A percentile compares a stretch with the other conserved stretches of the same genome.
Conservation (phyloP, 2,329 filamentous ascomycete species). For the Aspergillus fumigatus region DNA sequence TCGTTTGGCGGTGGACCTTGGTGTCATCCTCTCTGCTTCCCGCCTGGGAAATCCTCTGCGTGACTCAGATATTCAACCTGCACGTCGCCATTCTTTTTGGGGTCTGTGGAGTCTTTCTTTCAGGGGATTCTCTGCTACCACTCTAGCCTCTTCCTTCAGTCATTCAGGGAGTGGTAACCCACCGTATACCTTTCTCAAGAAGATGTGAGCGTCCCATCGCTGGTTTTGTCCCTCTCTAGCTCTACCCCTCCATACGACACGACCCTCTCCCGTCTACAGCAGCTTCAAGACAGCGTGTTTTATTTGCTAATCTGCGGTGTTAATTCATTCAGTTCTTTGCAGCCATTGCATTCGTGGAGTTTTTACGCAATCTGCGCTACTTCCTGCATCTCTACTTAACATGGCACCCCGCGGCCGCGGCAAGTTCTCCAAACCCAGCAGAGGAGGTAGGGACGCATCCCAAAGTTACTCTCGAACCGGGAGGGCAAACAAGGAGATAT, state of each 20-base stretch:
- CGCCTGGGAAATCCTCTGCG: slow-evolving; percentile 1
- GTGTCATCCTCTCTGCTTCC: background rate
- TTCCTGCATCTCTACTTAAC: background rate
- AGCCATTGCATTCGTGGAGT: background rate
- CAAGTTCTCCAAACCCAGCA: slow-evolving; percentile 90
- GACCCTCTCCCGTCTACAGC: background rate
- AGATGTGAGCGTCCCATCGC: background rate
- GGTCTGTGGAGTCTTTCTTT: background rate
- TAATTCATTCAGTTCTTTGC: background rate
- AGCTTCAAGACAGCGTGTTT: background rate
- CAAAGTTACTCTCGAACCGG: background rate
- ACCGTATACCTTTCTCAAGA: background rate
- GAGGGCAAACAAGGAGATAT: background rate
- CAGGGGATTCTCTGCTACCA: background rate
- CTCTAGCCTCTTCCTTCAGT: background rate
- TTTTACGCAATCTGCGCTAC: background rate
- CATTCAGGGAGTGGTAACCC: background rate
- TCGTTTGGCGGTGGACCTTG: background rate
- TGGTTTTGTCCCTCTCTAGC: background rate
- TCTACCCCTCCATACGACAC: background rate
- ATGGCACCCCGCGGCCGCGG: slow-evolving; percentile 66
- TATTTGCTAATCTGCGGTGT: background rate
- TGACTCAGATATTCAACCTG: slow-evolving; percentile 1
- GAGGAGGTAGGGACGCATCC: slow-evolving; percentile 64
- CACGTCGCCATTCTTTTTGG: background rate